phyloP scores from a whole-genome alignment of 257 asterid species.

The Scutellaria barbata region DNA sequence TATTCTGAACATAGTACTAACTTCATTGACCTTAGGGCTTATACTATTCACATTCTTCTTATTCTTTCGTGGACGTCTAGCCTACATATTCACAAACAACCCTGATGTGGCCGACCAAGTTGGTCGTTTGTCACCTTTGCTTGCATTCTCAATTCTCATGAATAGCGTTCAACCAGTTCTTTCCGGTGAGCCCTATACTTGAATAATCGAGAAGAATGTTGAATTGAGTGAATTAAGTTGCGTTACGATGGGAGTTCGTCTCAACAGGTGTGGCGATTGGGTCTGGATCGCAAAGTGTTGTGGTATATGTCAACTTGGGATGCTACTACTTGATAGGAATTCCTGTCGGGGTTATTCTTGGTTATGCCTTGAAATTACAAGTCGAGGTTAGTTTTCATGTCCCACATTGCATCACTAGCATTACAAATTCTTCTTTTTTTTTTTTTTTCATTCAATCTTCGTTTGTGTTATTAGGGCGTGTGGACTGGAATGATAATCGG shows the following conservation, averaged over 20 bases:
- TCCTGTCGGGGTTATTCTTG: conserved; percentile 61
- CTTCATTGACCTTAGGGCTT: conserved; percentile 53
- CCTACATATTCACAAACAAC: conserved; percentile 62
- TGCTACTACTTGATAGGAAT: conserved; percentile 67
- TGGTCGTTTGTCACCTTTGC: conserved; percentile 56
- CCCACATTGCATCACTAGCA: too few species aligned
- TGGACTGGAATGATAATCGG: conserved; percentile 78
- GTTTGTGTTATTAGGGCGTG: conserved; percentile 50
- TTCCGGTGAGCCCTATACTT: conserved; percentile 49
- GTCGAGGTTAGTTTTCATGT: conserved; percentile 48
- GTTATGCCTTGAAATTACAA: conserved; percentile 53
- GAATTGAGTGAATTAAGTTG: neutral
- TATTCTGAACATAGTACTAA: conserved; percentile 47
- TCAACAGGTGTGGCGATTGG: conserved; percentile 71
- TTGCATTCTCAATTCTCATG: conserved; percentile 68
- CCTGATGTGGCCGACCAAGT: conserved; percentile 52
- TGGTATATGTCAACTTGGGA: conserved; percentile 62
- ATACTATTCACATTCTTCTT: conserved; percentile 53
- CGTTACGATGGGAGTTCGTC: neutral
- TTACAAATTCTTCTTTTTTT: neutral
- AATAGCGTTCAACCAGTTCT: conserved; percentile 75
- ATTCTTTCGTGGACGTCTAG: conserved; percentile 54
- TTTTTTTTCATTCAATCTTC: neutral
- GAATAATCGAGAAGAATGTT: neutral
- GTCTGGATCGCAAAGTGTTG: conserved; percentile 69